Conservation (phyloP, 108 stramenopile genomes). For the Licmophora abbreviata region DNA sequence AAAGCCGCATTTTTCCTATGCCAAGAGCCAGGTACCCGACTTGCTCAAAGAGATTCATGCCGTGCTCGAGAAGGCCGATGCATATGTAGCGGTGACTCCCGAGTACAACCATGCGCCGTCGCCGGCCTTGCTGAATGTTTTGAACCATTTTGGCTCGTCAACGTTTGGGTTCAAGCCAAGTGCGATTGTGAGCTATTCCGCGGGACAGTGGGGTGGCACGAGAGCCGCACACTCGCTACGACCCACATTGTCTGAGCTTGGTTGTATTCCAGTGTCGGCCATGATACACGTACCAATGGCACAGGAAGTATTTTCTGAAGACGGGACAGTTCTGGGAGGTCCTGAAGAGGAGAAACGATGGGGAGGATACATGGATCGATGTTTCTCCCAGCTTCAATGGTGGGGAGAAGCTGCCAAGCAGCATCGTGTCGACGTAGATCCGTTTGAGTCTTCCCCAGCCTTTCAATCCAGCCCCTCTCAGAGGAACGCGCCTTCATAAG, state of each 20-base stretch:
- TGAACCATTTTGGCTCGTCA: conserved; percentile 73
- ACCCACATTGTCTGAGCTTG: conserved; percentile 60
- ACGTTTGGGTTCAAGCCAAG: conserved; percentile 62
- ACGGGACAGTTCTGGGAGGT: conserved; percentile 26
- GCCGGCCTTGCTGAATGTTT: conserved; percentile 56
- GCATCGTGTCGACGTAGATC: conserved; percentile 42
- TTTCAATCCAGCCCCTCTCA: conserved; percentile 36
- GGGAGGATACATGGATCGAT: conserved; percentile 40
- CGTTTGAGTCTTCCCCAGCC: conserved; percentile 38
- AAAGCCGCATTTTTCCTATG: conserved; percentile 63
- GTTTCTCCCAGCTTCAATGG: conserved; percentile 75
- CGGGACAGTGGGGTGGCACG: conserved; percentile 77
- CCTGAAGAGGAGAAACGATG: conserved; percentile 25
- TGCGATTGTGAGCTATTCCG: conserved; percentile 70
- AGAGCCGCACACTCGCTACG: conserved; percentile 54
- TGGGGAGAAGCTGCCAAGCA: conserved; percentile 50
- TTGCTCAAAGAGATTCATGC: conserved; percentile 17
- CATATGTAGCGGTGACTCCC: conserved; percentile 67
- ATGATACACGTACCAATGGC: conserved; percentile 67
- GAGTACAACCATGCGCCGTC: conserved; percentile 81
- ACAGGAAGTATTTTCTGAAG: conserved; percentile 42
- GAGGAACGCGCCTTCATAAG: conserved; percentile 51
- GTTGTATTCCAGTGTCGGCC: conserved; percentile 69
- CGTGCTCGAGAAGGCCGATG: conserved; percentile 39
- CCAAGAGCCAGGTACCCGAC: conserved; percentile 20